Evolutionary conservation across 805 yeast genomes (phyloP), one percentile per base, ranked within the genome.

Genomic region (Candida stauntonica): DNA sequence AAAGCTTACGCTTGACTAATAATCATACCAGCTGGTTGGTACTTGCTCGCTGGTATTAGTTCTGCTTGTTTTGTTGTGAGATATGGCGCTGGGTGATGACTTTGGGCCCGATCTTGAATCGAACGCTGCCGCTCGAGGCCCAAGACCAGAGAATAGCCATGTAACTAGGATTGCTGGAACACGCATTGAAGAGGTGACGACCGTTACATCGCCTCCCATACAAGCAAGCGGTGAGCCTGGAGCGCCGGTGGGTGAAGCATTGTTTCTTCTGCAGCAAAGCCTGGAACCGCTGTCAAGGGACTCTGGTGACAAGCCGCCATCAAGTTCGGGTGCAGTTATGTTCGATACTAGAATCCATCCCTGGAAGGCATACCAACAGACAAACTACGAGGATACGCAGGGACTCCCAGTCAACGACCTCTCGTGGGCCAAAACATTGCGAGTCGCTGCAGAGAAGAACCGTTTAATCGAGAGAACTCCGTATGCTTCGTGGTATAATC

Each of bases 341-440:
- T 21, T 21, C 24, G 24, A 21, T 11, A 21, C 24, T 7, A 21
- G 11, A 21, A 7, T 21, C 24, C 24, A 21, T 21, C 24, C 24
- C 11, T 21, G 24, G 24, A 11, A 8, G 11, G 24, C 24, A 8
- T 21, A 21, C 24, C 24, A 21, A 21, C 24, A 11, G 11, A 8
- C 24, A 7, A 21, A 8, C n/a, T 35, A 28, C 16, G 28, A 29
- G 14, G 39, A 35, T 19, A 35, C 20, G 26, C 33, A 30, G 5
- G 28, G 30, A 3, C n/a, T 35, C 16, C 33, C 39, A 5, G 39
- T 31, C 5, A 35, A 35, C n/a, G 11, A 29, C 11, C 17, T 16
- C 26, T 29, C 39, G 3, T 35, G 39, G 39, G n/a, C 34, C 3
- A 16, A 26, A 13, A 32, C 33, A 13, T 29, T 35, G 30, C 23